A percentile compares a stretch with the other conserved stretches of the same genome.
Conservation (phyloP, 805 yeast genomes). For the Yamadazyma sp. region DNA sequence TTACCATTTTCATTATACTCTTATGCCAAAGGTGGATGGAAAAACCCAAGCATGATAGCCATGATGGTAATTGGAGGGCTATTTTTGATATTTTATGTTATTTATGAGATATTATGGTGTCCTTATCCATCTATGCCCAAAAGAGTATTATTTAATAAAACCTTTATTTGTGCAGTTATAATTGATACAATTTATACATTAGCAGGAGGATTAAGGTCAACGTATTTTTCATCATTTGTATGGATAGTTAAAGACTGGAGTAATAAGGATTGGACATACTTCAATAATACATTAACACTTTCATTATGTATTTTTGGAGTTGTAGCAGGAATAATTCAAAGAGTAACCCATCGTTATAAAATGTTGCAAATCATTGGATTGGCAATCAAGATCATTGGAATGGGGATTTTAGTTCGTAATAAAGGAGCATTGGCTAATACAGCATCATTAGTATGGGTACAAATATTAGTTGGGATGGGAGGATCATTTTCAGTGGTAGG, state of each 20-base stretch:
- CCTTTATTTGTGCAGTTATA: slow-evolving; percentile 30
- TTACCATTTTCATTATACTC: slow-evolving; percentile 36
- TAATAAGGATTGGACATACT: slow-evolving; percentile 33
- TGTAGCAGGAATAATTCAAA: slow-evolving; percentile 30
- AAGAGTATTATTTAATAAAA: slow-evolving; percentile 29
- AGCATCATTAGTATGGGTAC: slow-evolving; percentile 30
- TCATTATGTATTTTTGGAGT: slow-evolving; percentile 36
- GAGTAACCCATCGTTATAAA: slow-evolving; percentile 36
- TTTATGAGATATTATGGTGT: slow-evolving; percentile 34
- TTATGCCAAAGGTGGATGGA: slow-evolving; percentile 30
- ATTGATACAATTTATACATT: slow-evolving; percentile 30
- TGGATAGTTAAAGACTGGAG: slow-evolving; percentile 28
- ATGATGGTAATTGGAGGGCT: slow-evolving; percentile 41
- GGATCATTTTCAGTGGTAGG: slow-evolving; percentile 38
- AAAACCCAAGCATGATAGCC: slow-evolving; percentile 40
- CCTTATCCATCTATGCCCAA: slow-evolving; percentile 37
- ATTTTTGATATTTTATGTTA: slow-evolving; percentile 27
- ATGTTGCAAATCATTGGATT: slow-evolving; percentile 32
- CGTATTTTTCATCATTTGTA: slow-evolving; percentile 34
- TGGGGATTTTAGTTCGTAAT: slow-evolving; percentile 20
- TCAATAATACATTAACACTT: slow-evolving; percentile 34
- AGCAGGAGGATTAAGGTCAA: slow-evolving; percentile 24
- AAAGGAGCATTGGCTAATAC: slow-evolving; percentile 22
- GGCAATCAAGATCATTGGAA: slow-evolving; percentile 29
- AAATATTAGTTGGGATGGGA: slow-evolving; percentile 36